Evolutionary conservation across 2,329 filamentous ascomycete genomes (phyloP), one percentile per base, ranked within the genome.

Genomic region (Elsinoe fawcettii): DNA sequence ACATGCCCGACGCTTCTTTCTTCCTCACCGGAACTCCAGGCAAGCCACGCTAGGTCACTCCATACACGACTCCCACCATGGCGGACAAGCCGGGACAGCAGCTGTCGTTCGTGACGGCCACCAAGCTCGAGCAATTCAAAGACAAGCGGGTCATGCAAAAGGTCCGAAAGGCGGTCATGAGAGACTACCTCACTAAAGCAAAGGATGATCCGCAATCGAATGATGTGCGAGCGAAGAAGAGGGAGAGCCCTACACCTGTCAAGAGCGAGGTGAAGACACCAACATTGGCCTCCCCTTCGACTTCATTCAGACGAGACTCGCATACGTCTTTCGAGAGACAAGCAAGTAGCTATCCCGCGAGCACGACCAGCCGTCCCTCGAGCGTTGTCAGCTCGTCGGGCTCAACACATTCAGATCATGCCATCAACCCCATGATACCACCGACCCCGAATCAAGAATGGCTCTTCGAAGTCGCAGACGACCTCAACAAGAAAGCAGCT

Each of bases 101-200:
- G 41, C 61, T 64, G 20, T 62, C 60, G 30, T 67, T 64, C 60
- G 63, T 67, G 47, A 63, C 64, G 22, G 62, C 66, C 18, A 62
- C 63, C 20, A 60, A 66, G 30, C 65, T 66, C 3, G 61, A 57
- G 16, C 57, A 68, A 51, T 62, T 66, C 41, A 66, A 63, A 46
- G 63, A 69, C 51, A 63, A 61, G 32, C 58, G 55, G 2, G 62
- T 63, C 18, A 64, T 68, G 63, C 62, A 61, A 32, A 62, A 64
- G 55, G 65, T 66, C 43, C 66, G 67, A 3, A 61, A 63, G 39
- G 64, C 66, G 56, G 67, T 69, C 23, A 69, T 69, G 67, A 59
- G 64, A 27, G 60, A 68, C 53, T 69, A 67, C 51, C 61, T 69
- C 5, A 60, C 60, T 37, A 69, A 69, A 58, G 64, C 67, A 25